phyloP scores from a whole-genome alignment of 2,329 filamentous ascomycete genomes.

The Fusarium pseudograminearum region DNA sequence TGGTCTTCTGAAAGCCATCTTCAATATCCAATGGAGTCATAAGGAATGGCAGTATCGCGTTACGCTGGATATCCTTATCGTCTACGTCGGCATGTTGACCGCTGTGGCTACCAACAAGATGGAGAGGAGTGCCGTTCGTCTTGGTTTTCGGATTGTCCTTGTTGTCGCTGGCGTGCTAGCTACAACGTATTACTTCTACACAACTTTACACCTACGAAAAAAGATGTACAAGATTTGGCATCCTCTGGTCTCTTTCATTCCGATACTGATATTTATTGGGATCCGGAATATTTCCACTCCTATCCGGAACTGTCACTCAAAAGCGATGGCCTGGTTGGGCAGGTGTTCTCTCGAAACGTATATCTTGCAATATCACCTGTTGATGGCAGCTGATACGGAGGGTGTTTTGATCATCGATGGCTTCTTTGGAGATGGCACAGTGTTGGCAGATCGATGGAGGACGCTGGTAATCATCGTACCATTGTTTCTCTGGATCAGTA shows the following conservation, averaged over 20 bases:
- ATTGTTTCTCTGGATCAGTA: conserved; percentile 46
- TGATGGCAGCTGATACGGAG: conserved; percentile 68
- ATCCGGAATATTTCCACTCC: conserved; percentile 60
- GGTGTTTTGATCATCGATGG: conserved; percentile 56
- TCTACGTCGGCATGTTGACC: conserved; percentile 66
- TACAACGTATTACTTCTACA: not conserved
- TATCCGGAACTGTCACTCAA: conserved; percentile 47
- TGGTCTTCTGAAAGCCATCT: conserved; percentile 53
- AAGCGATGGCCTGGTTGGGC: conserved; percentile 64
- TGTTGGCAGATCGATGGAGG: conserved; percentile 42
- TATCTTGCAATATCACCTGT: conserved; percentile 70
- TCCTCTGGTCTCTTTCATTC: conserved; percentile 65
- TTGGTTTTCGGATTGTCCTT: conserved; percentile 33
- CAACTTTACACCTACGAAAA: not conserved
- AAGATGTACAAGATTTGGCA: conserved; percentile 61
- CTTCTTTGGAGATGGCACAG: conserved; percentile 37
- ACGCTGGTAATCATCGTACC: conserved; percentile 41
- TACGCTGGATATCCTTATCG: conserved; percentile 65
- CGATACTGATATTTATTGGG: conserved; percentile 64
- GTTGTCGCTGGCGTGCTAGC: conserved; percentile 47
- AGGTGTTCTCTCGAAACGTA: conserved; percentile 69
- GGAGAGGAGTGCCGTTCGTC: conserved; percentile 14
- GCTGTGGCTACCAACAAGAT: conserved; percentile 42
- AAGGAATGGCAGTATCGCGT: conserved; percentile 63
- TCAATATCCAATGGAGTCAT: conserved; percentile 61